Evolutionary conservation across 1,284 basidiomycete species (phyloP), one percentile per base, ranked within the genome.

Genomic region (Phellopilus nigrolimitatus): DNA sequence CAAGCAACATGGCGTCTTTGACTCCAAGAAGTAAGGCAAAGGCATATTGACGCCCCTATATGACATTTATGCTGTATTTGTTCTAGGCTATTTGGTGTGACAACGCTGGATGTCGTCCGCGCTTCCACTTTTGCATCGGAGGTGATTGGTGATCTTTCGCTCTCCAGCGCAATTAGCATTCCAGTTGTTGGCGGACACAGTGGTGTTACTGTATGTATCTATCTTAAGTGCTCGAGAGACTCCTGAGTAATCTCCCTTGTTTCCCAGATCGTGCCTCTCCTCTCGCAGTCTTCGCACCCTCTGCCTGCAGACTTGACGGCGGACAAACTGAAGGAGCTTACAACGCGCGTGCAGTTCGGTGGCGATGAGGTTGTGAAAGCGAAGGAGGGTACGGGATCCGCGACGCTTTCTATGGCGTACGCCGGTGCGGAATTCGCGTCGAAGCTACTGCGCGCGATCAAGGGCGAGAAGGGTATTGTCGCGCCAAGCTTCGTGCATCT

Each of bases 121-220:
- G 85, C 97, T 25, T 94, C 93, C 13, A 95, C 93, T 51, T 99
- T 99, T 70, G 85, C 97, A 47, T 77, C 93, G 25, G 91, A 94
- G 68, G 77, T 88, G 59, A 71, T 83, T 50, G 84, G 82, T 46
- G 77, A 84, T 62, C 72, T 75, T 15, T 71, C 73, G 17, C 64
- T 83, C 57, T 78, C 92, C 25, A 68, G 82, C 55, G 77, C 88
- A 24, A 76, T 95, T 62, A 76, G 80, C 55, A 87, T 95, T 33
- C 91, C 93, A 42, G 95, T 98, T 57, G 84, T 98, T 51, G 95
- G 97, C 62, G 95, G 95, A 50, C 95, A 97, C 81, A 93, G 91
- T 57, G 95, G 95, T 64, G 85, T 93, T 55, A 97, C 95, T 49
- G 84, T 86, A 67, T 54, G 75, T 61, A 48, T 31, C 19, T 39